Evolutionary conservation across 805 yeast genomes (phyloP).

Genomic region (Pichia manshurica): DNA sequence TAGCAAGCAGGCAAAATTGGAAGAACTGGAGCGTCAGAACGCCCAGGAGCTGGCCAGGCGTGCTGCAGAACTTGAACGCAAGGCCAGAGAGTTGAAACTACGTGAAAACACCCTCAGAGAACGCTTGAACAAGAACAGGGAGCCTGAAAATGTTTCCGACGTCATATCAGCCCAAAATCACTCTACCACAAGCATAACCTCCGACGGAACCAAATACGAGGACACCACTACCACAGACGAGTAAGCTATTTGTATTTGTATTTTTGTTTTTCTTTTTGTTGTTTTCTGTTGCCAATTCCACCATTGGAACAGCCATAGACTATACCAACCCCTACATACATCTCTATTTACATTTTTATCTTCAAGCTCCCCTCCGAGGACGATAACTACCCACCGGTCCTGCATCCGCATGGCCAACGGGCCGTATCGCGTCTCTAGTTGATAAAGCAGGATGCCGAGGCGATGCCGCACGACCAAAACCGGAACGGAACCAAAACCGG

Average conservation of each 20-base stretch:
- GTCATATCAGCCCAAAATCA: neutral
- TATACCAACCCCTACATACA: too few species aligned
- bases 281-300: too few species aligned
- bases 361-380: neutral
- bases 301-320: too few species aligned
- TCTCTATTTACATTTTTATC: neutral
- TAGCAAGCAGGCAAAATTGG: constrained; percentile 71
- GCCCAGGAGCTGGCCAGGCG: constrained; percentile 67
- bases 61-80: constrained; percentile 71
- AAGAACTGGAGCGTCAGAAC: constrained; percentile 71
- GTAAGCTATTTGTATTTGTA: neutral
- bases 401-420: neutral
- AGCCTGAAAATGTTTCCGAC: neutral
- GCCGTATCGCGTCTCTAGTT: too few species aligned
- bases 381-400: too few species aligned
- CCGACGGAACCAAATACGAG: neutral
- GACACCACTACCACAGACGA: neutral
- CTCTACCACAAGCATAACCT: neutral
- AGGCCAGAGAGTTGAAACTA: constrained; percentile 65
- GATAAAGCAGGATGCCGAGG: too few species aligned
- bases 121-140: constrained; percentile 21
- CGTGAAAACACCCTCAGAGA: constrained; percentile 53
- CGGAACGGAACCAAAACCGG: too few species aligned
- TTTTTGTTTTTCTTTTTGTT: neutral
- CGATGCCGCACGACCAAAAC: too few species aligned